Evolutionary conservation across 192 early-diverging fungal species (phyloP).

Genomic region (Paraglomus brasilianum): DNA sequence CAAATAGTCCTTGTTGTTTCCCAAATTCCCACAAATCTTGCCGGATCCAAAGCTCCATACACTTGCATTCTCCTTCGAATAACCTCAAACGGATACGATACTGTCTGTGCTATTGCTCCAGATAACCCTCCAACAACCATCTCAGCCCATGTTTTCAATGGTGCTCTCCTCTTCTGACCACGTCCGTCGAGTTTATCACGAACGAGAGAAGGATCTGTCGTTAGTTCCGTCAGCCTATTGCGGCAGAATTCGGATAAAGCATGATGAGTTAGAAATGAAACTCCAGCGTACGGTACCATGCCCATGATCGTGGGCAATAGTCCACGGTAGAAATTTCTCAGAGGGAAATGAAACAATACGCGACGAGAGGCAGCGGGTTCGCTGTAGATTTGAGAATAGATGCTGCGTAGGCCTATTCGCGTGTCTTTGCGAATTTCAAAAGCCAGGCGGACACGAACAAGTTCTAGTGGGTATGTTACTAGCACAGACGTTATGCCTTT

Average conservation of each 20-base stretch:
- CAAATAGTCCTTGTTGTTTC: slow-evolving; percentile 68
- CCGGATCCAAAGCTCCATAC: slow-evolving; percentile 58
- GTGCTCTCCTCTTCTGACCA: slow-evolving; percentile 46
- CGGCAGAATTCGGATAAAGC: slow-evolving; percentile 62
- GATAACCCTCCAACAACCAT: slow-evolving; percentile 79
- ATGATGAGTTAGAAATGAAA: slow-evolving; percentile 91
- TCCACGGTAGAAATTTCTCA: slow-evolving; percentile 94
- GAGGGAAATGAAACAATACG: slow-evolving; percentile 34
- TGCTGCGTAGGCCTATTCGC: slow-evolving; percentile 28
- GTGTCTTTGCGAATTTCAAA: slow-evolving; percentile 64
- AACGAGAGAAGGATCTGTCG: slow-evolving; percentile 29
- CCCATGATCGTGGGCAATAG: slow-evolving; percentile 85
- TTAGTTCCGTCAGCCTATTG: slow-evolving; percentile 37
- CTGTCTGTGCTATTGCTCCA: slow-evolving; percentile 81
- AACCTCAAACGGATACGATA: slow-evolving; percentile 91
- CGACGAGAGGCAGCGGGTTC: slow-evolving; percentile 65
- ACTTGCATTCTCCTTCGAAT: slow-evolving; percentile 85
- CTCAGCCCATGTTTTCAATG: slow-evolving; percentile 74
- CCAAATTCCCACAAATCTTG: slow-evolving; percentile 49
- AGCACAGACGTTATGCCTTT: slow-evolving; percentile 84
- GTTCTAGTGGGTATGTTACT: slow-evolving; percentile 90
- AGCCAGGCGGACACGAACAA: slow-evolving; percentile 92
- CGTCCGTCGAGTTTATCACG: slow-evolving; percentile 33
- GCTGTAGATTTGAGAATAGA: slow-evolving; percentile 64
- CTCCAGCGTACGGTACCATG: slow-evolving; percentile 97